Conservation (phyloP, 768 basidiomycete genomes). For the Russula earlei region DNA sequence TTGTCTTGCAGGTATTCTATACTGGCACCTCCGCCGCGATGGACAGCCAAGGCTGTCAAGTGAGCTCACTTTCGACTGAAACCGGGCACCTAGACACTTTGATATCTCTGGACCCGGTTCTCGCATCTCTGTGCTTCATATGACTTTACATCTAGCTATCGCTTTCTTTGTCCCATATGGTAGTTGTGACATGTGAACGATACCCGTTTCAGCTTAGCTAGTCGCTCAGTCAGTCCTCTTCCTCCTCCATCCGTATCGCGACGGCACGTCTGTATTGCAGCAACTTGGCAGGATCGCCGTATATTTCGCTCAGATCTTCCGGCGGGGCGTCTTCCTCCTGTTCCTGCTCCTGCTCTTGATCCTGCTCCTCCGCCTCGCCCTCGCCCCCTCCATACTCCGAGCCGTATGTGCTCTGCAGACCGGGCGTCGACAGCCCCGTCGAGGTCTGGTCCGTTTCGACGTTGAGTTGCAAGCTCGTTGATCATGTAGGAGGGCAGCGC, state of each 20-base stretch:
- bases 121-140: neutral
- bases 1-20: constrained; percentile 22
- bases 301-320: constrained; percentile 7
- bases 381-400: constrained; percentile 17
- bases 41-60: constrained; percentile 14
- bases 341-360: constrained; percentile 17
- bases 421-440: constrained; percentile 17
- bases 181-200: neutral
- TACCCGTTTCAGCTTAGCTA: neutral
- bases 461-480: constrained; percentile 1
- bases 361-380: constrained; percentile 5
- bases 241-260: constrained; percentile 18
- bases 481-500: constrained; percentile 13
- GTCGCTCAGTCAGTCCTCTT: constrained; percentile 8
- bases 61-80: neutral
- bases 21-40: constrained; percentile 26
- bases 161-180: constrained; percentile 3
- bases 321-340: constrained; percentile 14
- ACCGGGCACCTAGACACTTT: neutral
- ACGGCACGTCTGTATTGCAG: constrained; percentile 13
- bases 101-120: neutral
- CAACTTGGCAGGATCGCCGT: constrained; percentile 12
- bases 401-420: constrained; percentile 13
- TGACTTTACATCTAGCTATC: neutral
- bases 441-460: constrained; percentile 18